Base-by-base conservation (phyloP, 78 protist species). In the Dictyostelium capitatum region DNA sequence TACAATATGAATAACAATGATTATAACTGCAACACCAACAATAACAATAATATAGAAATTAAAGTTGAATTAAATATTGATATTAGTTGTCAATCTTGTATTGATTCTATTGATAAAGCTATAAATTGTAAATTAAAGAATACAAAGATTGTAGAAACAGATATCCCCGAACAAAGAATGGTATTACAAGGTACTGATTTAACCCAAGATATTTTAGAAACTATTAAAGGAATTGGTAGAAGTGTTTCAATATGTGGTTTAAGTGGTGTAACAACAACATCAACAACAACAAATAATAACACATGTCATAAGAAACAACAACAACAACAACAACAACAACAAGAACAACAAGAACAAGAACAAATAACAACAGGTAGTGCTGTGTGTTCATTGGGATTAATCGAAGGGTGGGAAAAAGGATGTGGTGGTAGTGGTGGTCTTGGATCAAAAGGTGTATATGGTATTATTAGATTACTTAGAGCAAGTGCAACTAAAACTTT, bases 391-490 rank as follows among this genome's bases (percentile, higher is more conserved):
- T 9, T 87, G n/a, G 93, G 93, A 28, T 10, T 50, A 14, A 67
- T 78, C 1, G 93, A 87, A 37, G 83, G 83, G 1, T 87, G 84
- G 84, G 83, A 87, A 32, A 77, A 65, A 17, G 93, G 93, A 5
- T 87, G 93, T 77, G 93, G 93, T 7, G 93, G 93, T 59, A 82
- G 83, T 20, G 93, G 93, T 50, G 93, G 93, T 2, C 80, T 37
- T 25, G 93, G 93, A 4, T n/a, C 23, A 4, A 47, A 56, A 51
- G 93, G 93, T 78, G 93, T 87, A 2, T 50, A 87, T 48, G 93
- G 93, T 32, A 56, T 77, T 0, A 50, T 87, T 65, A 19, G 93
- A 28, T 6, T 87, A 17, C 30, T 87, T 2, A 67, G 37, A 41
- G 51, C 53, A 32, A 28, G 30, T 6, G 6, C 51, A 2, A 11